These are phyloP conservation scores for Cardamine chenopodiifolia DNA, from an alignment of 345 rosid genomes.

Conservation along the genomic window DNA sequence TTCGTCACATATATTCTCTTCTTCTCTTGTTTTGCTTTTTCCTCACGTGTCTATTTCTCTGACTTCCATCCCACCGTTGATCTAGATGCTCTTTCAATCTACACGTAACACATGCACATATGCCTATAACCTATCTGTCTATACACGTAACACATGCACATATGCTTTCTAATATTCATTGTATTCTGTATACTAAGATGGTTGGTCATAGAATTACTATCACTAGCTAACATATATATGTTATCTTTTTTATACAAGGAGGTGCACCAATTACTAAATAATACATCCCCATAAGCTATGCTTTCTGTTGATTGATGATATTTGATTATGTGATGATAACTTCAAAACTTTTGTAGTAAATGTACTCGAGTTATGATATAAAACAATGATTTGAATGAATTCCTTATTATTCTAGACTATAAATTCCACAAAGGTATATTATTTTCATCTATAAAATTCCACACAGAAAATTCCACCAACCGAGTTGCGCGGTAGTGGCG, in stretches of 20 bases:
- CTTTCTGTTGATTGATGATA: too few relatives aligned
- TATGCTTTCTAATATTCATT: neutral
- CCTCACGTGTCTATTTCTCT: conserved; percentile 30
- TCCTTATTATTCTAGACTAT: neutral
- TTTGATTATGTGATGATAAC: too few relatives aligned
- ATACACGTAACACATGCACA: too few relatives aligned
- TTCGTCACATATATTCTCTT: conserved; percentile 27
- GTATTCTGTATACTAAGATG: neutral
- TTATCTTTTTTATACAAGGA: neutral
- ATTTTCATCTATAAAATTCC: neutral
- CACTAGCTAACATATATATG: neutral
- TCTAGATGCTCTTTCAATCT: neutral
- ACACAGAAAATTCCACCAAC: too few relatives aligned
- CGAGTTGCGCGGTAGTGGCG: neutral
- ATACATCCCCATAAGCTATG: neutral
- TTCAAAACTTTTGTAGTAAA: too few relatives aligned
- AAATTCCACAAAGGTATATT: neutral
- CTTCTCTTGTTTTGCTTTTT: conserved; percentile 32
- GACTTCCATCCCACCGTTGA: conserved; percentile 21
- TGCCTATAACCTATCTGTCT: conserved; percentile 36
- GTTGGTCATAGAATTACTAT: neutral
- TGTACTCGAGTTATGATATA: too few relatives aligned
- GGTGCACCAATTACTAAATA: neutral
- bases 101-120: conserved; percentile 24
- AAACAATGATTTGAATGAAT: too few relatives aligned